These are phyloP conservation scores for Sungouiella blattae DNA, from an alignment of 805 yeast genomes.

Conservation along the genomic window DNA sequence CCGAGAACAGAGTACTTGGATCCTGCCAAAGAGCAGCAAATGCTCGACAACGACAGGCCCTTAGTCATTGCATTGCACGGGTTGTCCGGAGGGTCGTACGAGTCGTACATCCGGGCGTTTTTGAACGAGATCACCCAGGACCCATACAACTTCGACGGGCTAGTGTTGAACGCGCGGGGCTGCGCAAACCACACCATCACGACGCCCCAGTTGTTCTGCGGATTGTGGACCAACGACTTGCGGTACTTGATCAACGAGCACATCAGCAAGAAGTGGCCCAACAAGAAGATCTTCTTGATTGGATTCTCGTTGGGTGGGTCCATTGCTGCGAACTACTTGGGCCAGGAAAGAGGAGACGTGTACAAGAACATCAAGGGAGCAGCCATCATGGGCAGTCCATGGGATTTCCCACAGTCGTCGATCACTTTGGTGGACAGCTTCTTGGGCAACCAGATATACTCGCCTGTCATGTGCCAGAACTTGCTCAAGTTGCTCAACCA, in stretches of 20 bases:
- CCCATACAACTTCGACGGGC: constrained; percentile 46
- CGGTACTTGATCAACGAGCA: constrained; percentile 53
- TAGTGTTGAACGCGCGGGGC: constrained; percentile 69
- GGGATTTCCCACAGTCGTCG: constrained; percentile 65
- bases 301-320: constrained; percentile 77
- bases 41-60: constrained; percentile 44
- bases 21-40: constrained; percentile 36
- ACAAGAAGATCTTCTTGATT: constrained; percentile 58
- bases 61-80: constrained; percentile 66
- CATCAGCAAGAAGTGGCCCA: constrained; percentile 51
- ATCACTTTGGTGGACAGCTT: constrained; percentile 36
- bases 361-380: constrained; percentile 55
- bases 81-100: constrained; percentile 77
- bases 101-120: constrained; percentile 62
- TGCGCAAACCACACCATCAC: constrained; percentile 73
- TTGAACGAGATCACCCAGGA: constrained; percentile 40
- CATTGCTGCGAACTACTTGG: constrained; percentile 62
- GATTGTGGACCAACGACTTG: constrained; percentile 66
- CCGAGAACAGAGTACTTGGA: constrained; percentile 65
- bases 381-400: constrained; percentile 60
- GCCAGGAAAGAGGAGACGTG: constrained; percentile 53
- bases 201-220: constrained; percentile 64
- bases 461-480: constrained; percentile 42
- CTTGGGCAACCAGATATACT: constrained; percentile 37
- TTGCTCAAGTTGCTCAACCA: constrained; percentile 28